phyloP scores from a whole-genome alignment of 441 rosid species.

The Viola pubescens region DNA sequence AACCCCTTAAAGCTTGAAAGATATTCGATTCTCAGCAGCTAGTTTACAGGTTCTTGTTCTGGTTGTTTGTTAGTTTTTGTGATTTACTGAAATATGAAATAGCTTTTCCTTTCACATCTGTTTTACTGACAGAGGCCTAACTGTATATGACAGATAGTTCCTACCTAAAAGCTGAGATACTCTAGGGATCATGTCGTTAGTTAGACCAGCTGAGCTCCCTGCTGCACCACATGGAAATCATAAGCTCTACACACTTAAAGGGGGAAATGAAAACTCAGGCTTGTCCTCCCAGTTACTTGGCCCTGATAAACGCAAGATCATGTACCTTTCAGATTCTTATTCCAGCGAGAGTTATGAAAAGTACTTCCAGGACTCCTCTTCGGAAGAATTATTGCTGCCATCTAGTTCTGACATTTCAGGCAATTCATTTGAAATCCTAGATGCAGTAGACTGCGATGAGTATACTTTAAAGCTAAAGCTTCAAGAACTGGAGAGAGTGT shows the following conservation, averaged over 20 bases:
- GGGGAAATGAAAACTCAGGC: conserved; percentile 33
- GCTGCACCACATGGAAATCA: conserved; percentile 46
- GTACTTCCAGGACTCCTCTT: conserved; percentile 71
- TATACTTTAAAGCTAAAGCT: conserved; percentile 65
- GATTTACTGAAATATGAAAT: too few species aligned
- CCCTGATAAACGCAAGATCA: conserved; percentile 45
- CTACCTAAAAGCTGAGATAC: conserved; percentile 19
- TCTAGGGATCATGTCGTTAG: conserved; percentile 45
- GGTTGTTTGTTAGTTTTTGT: too few species aligned
- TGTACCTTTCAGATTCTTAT: conserved; percentile 50
- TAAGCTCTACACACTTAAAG: conserved; percentile 49
- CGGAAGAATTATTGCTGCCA: conserved; percentile 46
- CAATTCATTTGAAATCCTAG: conserved; percentile 46
- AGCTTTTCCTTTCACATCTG: neutral
- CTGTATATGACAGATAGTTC: conserved; percentile 10
- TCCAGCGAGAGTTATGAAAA: conserved; percentile 64
- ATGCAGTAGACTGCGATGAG: conserved; percentile 42
- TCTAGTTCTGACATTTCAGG: conserved; percentile 50
- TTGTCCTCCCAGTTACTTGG: conserved; percentile 37
- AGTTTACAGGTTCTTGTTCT: too few species aligned
- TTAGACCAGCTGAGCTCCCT: conserved; percentile 56
- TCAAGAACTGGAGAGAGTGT: conserved; percentile 79
- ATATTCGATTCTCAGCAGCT: too few species aligned
- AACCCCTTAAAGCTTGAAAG: too few species aligned
- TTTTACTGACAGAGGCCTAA: conserved; percentile 20